A percentile compares a stretch with the other conserved stretches of the same genome.
These are phyloP conservation scores for Fusarium sarcochroum DNA, from an alignment of 2,329 filamentous ascomycete species.

Conservation along the genomic window DNA sequence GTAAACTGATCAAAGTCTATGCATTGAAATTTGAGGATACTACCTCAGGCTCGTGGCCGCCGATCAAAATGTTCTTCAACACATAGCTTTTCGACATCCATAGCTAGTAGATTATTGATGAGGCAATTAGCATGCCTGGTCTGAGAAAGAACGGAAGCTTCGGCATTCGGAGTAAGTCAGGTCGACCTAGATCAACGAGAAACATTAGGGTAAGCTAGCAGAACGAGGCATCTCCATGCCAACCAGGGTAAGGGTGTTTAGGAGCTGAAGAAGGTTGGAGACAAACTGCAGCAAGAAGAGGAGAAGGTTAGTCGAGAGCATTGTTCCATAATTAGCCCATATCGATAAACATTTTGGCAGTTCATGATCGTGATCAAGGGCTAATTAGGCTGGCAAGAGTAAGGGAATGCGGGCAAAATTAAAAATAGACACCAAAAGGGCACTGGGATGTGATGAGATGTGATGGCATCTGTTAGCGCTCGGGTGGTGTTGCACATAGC, in stretches of 20 bases:
- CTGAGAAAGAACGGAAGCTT: slow-evolving; percentile 17
- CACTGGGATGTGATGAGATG: slow-evolving; percentile 38
- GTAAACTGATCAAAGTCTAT: neutral
- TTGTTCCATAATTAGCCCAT: slow-evolving; percentile 48
- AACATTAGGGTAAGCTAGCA: slow-evolving; percentile 34
- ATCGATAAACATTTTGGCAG: slow-evolving; percentile 29
- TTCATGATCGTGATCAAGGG: slow-evolving; percentile 5
- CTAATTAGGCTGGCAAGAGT: slow-evolving; percentile 42
- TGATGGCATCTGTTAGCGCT: slow-evolving; percentile 47
- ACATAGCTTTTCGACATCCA: no score
- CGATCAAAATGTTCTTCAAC: slow-evolving; percentile 17
- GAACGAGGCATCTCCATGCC: slow-evolving; percentile 13
- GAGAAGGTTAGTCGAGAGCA: slow-evolving; percentile 9
- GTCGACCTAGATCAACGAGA: slow-evolving; percentile 18
- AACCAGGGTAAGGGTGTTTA: slow-evolving; percentile 29
- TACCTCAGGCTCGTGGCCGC: neutral
- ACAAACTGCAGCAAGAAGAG: slow-evolving; percentile 19
- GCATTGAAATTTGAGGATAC: slow-evolving; percentile 12
- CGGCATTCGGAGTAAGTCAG: slow-evolving; percentile 30
- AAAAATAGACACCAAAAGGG: slow-evolving; percentile 53
- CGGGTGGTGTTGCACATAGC: slow-evolving; percentile 35
- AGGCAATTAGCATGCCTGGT: slow-evolving; percentile 10
- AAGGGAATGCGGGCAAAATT: slow-evolving; percentile 50
- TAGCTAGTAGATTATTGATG: slow-evolving; percentile 20
- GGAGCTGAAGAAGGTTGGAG: slow-evolving; percentile 21